Base-by-base conservation (phyloP, 139 green algal species). In the Auxenochlorella pyrenoidosa region DNA sequence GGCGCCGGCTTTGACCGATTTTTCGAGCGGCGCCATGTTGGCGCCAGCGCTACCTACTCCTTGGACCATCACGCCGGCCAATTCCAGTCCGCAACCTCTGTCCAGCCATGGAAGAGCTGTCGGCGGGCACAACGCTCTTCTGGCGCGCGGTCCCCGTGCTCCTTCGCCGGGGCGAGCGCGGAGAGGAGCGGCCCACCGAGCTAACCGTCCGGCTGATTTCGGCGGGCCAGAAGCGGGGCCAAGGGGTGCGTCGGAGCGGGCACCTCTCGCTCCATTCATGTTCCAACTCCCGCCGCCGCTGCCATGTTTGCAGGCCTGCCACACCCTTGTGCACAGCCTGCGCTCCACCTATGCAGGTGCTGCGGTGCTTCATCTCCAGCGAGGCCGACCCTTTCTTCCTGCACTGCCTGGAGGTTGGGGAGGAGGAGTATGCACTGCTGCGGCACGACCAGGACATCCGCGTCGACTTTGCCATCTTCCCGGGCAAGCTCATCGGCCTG, bases 381-480 rank as follows among this genome's bases (percentile, higher is more conserved):
- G 96, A 98, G 40, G 89, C 89, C 5, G 95, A 98, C 82, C 81
- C 93, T 22, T 90, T 90, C 65, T 94, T 97, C 71, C 88, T 98
- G 75, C 95, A 98, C 81, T 94, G 94, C 5, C 79, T 98, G 51
- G 97, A 99, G 66, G 93, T 99, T 26, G 95, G 82, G 38, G 97
- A 99, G 92, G 95, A 98, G 75, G 95, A 98, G 40, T 99, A 97
- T 54, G 91, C 95, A 75, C 86, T 81, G 32, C 84, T 99, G 0
- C 97, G 97, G 84, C 88, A 90, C 36, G 95, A 98, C 70, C 96
- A 99, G 90, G 93, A 94, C 85, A 97, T 99, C 78, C 91, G 98
- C 3, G 96, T 99, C 16, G 96, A 99, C 88, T 99, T 97, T 87
- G 88, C 88, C 32, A 94, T 90, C 82, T 99, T 99, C 72, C 94